These are phyloP conservation scores for Pichia sp. DNA, from an alignment of 1,139 yeast genomes.

Conservation along the genomic window DNA sequence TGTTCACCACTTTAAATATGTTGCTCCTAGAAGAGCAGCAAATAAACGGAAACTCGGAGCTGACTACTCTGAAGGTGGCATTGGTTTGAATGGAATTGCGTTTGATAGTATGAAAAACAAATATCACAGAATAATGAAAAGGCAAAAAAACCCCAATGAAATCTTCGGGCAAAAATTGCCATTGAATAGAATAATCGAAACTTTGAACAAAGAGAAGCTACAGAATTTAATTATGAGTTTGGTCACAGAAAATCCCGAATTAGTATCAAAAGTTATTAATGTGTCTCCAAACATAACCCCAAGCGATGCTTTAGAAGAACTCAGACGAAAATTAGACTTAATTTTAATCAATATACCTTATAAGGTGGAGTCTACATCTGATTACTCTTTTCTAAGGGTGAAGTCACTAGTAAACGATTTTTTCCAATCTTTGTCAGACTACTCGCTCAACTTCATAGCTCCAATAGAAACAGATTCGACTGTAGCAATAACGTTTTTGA, in stretches of 20 bases:
- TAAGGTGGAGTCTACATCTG: conserved; percentile 68
- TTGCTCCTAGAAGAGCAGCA: not conserved
- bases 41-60: not conserved
- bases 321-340: conserved; percentile 44
- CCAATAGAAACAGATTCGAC: conserved; percentile 61
- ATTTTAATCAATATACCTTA: conserved; percentile 62
- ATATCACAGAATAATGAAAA: conserved; percentile 16
- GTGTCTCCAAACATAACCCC: conserved; percentile 60
- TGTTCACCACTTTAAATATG: not conserved
- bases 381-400: conserved; percentile 84
- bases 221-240: conserved; percentile 51
- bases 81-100: not conserved
- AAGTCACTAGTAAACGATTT: conserved; percentile 73
- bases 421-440: conserved; percentile 73
- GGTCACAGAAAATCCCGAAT: conserved; percentile 59
- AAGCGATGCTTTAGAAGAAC: conserved; percentile 46
- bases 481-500: conserved; percentile 63
- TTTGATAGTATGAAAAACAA: not conserved
- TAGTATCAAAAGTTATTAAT: conserved; percentile 47
- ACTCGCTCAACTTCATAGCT: conserved; percentile 72
- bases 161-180: conserved; percentile 54
- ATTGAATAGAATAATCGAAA: conserved; percentile 59
- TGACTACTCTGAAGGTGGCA: not conserved
- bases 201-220: conserved; percentile 55
- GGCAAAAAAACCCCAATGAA: conserved; percentile 35